Percentiles rank a stretch among this genome's conserved stretches.
phyloP scores from a whole-genome alignment of 352 stramenopile species.

The Pythium sukuiense region DNA sequence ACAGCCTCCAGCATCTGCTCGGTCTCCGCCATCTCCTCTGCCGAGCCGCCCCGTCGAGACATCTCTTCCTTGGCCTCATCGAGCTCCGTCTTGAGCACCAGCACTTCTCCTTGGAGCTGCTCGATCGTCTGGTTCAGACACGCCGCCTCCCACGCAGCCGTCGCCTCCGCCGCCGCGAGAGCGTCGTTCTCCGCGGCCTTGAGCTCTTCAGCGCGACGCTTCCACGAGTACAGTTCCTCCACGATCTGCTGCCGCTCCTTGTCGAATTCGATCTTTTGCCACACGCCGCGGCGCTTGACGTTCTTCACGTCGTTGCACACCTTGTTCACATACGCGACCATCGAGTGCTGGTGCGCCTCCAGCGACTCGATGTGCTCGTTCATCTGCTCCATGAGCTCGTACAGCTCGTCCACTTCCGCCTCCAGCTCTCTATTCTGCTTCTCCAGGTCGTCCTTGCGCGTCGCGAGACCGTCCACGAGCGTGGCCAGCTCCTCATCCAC shows the following conservation, averaged over 20 bases:
- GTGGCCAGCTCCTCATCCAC: slow-evolving; percentile 20
- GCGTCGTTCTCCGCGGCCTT: slow-evolving; percentile 22
- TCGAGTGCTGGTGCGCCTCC: slow-evolving; percentile 22
- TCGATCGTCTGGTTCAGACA: slow-evolving; percentile 33
- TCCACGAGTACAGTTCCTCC: slow-evolving; percentile 30
- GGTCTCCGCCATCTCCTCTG: slow-evolving; percentile 16
- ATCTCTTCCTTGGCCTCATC: slow-evolving; percentile 24
- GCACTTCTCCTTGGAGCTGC: slow-evolving; percentile 21
- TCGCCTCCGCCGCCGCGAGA: slow-evolving; percentile 21
- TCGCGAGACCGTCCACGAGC: slow-evolving; percentile 11
- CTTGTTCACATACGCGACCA: slow-evolving; percentile 29
- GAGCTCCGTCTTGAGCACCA: slow-evolving; percentile 20
- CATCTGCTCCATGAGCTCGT: slow-evolving; percentile 28
- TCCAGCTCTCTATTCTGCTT: slow-evolving; percentile 24
- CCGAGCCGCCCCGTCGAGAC: slow-evolving; percentile 11
- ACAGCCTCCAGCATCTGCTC: slow-evolving; percentile 29
- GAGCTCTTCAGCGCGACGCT: slow-evolving; percentile 21
- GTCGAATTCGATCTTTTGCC: slow-evolving; percentile 32
- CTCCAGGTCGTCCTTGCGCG: slow-evolving; percentile 20
- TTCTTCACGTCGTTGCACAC: slow-evolving; percentile 28
- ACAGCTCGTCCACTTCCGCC: slow-evolving; percentile 18
- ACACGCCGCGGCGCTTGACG: slow-evolving; percentile 28
- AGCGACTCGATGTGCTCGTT: slow-evolving; percentile 27
- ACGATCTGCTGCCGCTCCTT: slow-evolving; percentile 30
- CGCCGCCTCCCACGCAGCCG: slow-evolving; percentile 24